phyloP scores from a whole-genome alignment of 495 filamentous ascomycete species.

The Tuber brumale region DNA sequence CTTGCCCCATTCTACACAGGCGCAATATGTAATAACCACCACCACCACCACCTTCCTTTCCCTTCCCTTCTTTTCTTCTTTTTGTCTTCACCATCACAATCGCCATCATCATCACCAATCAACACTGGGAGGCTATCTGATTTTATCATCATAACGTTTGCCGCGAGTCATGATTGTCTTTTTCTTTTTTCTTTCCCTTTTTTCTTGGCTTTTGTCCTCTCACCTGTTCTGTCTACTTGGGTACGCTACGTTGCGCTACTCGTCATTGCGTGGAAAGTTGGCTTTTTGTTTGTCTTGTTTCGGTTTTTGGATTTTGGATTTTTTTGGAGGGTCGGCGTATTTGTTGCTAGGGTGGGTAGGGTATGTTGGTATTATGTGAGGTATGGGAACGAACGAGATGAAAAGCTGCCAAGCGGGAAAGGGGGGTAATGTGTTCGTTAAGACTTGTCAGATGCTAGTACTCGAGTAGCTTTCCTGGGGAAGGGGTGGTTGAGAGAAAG shows the following conservation, averaged over 20 bases:
- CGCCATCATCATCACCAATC: neutral
- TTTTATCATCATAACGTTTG: constrained; percentile 3
- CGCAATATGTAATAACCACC: constrained; percentile 1
- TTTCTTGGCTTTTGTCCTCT: neutral
- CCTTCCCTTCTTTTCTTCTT: neutral
- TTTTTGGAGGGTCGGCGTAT: neutral
- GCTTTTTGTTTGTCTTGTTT: neutral
- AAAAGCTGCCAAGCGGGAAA: neutral
- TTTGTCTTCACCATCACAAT: neutral
- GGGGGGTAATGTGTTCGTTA: neutral
- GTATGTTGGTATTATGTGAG: neutral
- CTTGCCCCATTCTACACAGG: neutral
- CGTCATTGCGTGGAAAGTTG: constrained; percentile 4
- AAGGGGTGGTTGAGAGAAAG: neutral
- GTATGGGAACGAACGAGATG: neutral
- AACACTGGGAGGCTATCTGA: neutral
- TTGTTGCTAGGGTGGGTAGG: neutral
- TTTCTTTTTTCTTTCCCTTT: neutral
- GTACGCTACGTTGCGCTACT: neutral
- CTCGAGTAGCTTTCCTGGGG: neutral
- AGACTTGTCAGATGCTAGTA: neutral
- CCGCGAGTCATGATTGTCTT: neutral
- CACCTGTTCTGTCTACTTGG: neutral
- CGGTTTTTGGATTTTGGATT: neutral
- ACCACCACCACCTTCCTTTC: neutral